Base-by-base conservation (phyloP, 805 yeast species). In the Sugiyamaella lignohabitans region DNA sequence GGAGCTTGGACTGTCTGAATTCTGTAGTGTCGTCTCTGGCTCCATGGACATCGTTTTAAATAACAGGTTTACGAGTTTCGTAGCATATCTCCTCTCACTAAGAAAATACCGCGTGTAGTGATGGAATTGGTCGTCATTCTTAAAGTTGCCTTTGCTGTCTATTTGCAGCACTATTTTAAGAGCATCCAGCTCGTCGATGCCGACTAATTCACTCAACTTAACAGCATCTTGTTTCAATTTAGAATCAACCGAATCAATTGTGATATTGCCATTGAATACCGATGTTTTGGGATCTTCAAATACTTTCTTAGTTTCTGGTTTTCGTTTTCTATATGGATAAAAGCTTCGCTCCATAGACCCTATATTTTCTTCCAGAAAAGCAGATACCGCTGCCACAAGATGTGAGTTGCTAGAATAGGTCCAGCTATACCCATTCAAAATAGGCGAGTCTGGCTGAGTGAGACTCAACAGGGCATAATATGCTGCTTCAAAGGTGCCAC, bases 401-500 rank as follows among this genome's bases (percentile, higher is more conserved):
- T 27, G 32, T 8, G 8, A 8, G 14, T 27, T 27, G 14, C 14
- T 27, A 27, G 14, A 24, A 16, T 27, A 8, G 14, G 8, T 14
- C n/a, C n/a, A n/a, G n/a, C n/a, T n/a, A n/a, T n/a, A n/a, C n/a
- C n/a, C n/a, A n/a, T n/a, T n/a, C n/a, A n/a, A n/a, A n/a, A n/a
- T n/a, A 8, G 32, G 32, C 10, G 22, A 18, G 29, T 38, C 41
- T 19, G 17, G 5, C 16, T n/a, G 40, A 20, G 32, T 8, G 14
- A 27, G 8, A 8, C 14, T 27, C 18, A n/a, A 36, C 5, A 43
- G 30, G n/a, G 42, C 40, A 45, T 42, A 49, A 38, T 43, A 51
- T 4, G 53, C 54, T 14, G 53, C 52, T 38, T 51, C 52, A 37
- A 49, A 51, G 29, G 52, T 50, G 43, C 51, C 48, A 40, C 43